Base-by-base conservation (phyloP, 768 basidiomycete genomes). In the Sistotremastrum suecicum region DNA sequence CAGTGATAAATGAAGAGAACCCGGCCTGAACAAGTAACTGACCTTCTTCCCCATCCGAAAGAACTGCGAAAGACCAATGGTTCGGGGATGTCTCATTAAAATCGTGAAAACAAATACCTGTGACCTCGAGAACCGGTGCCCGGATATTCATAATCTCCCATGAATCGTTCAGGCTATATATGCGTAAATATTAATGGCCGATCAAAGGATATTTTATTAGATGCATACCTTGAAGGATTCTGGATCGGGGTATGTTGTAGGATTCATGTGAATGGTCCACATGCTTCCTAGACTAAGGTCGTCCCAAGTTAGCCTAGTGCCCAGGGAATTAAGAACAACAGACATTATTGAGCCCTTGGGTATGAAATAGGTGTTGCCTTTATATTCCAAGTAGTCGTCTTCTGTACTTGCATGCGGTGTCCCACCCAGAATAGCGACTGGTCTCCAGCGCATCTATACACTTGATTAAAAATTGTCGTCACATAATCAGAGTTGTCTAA, bases 281-380 rank as follows among this genome's bases (percentile, higher is more conserved):
- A 52, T 20, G 34, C 44, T 50, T 6, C 41, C 51, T 36, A 52
- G 39, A 33, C 46, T 51, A 45, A 38, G 30, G 29, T 12, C 5
- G 9, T 8, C 10, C n/a, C 4, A 9, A 32, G 20, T 12, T 35
- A 20, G 42, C 42, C 11, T 32, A 47, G 28, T 46, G 33, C 37
- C 4, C 10, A 7, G 37, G 12, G 20, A 11, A 4, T 20, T 9
- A 35, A 5, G 12, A 10, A 43, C 10, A 33, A 47, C 51, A 7
- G n/a, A 52, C 51, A 50, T 50, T 9, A 43, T 50, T 28, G 51
- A 47, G 10, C 51, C 51, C 46, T 52, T 52, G 9, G 51, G 51
- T 12, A 52, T 52, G 42, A 52, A 50, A 37, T 52, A 52, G 28
- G 20, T 36, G 8, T 50, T 50, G 34, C 50, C 50, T 5, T 50